These are phyloP conservation scores for Sphaerulina musiva DNA, from an alignment of 2,329 filamentous ascomycete genomes.

Conservation along the genomic window DNA sequence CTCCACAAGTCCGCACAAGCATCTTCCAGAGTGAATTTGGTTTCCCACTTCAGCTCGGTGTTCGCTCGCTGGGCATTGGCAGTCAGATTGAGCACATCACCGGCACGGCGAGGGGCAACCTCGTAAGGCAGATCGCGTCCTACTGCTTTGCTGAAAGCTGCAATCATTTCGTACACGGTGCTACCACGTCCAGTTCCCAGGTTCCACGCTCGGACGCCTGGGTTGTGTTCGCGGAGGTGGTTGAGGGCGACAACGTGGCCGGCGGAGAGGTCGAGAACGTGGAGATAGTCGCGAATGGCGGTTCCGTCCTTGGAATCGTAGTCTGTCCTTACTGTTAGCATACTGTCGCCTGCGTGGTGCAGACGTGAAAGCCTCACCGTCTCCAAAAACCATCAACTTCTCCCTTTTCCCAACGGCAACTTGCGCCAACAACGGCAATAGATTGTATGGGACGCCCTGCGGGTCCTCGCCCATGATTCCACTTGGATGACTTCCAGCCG, in stretches of 20 bases:
- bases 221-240: slow-evolving; percentile 75
- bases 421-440: slow-evolving; percentile 87
- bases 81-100: slow-evolving; percentile 91
- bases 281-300: slow-evolving; percentile 96
- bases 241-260: slow-evolving; percentile 86
- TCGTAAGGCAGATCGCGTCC: slow-evolving; percentile 82
- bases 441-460: slow-evolving; percentile 89
- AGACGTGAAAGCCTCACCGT: slow-evolving; percentile 55
- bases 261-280: slow-evolving; percentile 80
- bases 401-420: slow-evolving; percentile 92
- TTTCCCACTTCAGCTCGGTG: slow-evolving; percentile 85
- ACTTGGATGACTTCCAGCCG: slow-evolving; percentile 84
- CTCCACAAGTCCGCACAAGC: slow-evolving; percentile 92
- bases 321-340: slow-evolving; percentile 49
- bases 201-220: slow-evolving; percentile 94
- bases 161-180: slow-evolving; percentile 96
- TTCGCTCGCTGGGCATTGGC: slow-evolving; percentile 85
- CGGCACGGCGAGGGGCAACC: slow-evolving; percentile 71
- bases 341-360: background rate
- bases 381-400: slow-evolving; percentile 89
- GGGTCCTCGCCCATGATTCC: slow-evolving; percentile 99
- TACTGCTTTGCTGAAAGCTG: slow-evolving; percentile 81
- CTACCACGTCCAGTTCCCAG: slow-evolving; percentile 88
- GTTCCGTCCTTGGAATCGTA: slow-evolving; percentile 87
- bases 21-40: slow-evolving; percentile 81